A percentile compares a stretch with the other conserved stretches of the same genome.
phyloP scores from a whole-genome alignment of 1,139 yeast genomes.

The Nakaseomyces sp. region DNA sequence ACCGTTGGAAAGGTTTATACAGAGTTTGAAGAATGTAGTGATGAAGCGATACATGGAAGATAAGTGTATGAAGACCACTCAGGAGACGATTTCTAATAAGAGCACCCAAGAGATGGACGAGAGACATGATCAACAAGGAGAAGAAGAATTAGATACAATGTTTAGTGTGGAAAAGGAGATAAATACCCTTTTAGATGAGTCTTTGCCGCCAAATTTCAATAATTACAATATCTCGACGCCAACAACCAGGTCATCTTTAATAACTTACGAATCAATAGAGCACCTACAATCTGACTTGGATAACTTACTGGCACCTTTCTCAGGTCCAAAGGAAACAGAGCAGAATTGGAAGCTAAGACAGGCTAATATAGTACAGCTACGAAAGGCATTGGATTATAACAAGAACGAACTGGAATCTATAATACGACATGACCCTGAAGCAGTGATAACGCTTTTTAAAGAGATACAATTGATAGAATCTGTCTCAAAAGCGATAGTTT shows the following conservation, averaged over 20 bases:
- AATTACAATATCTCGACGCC: neutral
- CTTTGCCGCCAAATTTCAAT: constrained; percentile 4
- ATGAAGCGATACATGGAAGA: neutral
- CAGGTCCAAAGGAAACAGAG: constrained; percentile 74
- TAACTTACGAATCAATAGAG: constrained; percentile 26
- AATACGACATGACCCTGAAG: constrained; percentile 35
- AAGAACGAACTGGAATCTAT: constrained; percentile 15
- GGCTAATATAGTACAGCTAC: constrained; percentile 44
- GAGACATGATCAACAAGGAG: too few species aligned
- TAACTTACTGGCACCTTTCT: constrained; percentile 39
- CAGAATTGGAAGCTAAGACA: constrained; percentile 79
- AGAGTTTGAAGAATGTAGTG: neutral
- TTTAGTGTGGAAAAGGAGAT: neutral
- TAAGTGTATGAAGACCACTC: neutral
- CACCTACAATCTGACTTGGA: constrained; percentile 35
- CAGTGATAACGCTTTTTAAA: constrained; percentile 33
- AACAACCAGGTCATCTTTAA: neutral
- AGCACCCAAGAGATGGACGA: constrained; percentile 1
- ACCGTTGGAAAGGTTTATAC: neutral
- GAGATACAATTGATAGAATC: constrained; percentile 43
- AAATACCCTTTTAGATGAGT: neutral
- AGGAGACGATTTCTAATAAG: neutral
- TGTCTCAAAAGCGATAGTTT: constrained; percentile 56
- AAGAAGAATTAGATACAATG: neutral
- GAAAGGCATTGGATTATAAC: constrained; percentile 58